Evolutionary conservation across 306 rosid species (phyloP), one percentile per base, ranked within the genome.

Genomic region (Cucumis cinereus): DNA sequence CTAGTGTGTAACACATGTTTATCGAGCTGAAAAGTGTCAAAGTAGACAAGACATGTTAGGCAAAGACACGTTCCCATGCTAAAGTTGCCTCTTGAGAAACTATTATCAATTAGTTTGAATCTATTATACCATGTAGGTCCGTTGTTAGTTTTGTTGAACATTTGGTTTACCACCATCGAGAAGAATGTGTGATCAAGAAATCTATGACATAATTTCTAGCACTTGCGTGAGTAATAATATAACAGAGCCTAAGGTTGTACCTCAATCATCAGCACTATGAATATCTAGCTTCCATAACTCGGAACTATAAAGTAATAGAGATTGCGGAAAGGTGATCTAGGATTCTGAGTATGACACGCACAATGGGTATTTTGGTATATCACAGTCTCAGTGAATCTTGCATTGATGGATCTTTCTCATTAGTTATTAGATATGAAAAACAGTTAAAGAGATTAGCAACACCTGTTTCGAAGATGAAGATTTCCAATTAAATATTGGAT

Each of bases 401-500:
- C 50, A 40, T 30, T n/a, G n/a, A 22, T 20, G 11, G 54, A n/a
- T 43, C n/a, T 20, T 67, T 67, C 54, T 22, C 22, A 3, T 30
- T 30, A 30, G 4, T 64, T 36, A 19, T 36, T 45, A n/a, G 1
- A n/a, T 11, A 68, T 68, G n/a, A 68, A 24, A 70, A 45, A 45
- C 0, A 70, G 68, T 41, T 50, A 64, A 64, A 60, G 78, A 38
- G 81, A 87, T 72, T 49, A 53, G 13, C 67, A 73, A 58, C 14
- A 92, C 99, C 98, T 90, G 98, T 71, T 89, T 89, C 55, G 90
- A 67, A 75, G 78, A 77, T 76, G 91, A 79, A 67, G 97, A 78
- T 80, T 89, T 95, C 97, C 98, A 95, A 82, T 90, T 91, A 76
- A 82, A 89, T 82, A 90, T 88, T 76, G 93, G 91, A 79, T 90